Conservation (phyloP, 2,329 filamentous ascomycete species). For the Apiospora koreana region DNA sequence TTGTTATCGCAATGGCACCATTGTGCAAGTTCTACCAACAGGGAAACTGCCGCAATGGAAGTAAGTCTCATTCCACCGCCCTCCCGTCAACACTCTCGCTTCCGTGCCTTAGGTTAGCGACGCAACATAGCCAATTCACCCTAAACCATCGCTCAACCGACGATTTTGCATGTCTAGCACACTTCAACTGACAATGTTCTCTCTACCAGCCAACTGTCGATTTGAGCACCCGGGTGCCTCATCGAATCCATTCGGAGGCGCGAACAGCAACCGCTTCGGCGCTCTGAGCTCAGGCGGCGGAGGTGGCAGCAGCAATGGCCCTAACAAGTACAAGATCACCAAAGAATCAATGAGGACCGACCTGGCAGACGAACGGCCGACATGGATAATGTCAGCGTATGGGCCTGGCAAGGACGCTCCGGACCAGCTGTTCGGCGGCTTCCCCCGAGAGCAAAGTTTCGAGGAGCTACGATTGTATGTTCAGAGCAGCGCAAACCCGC, state of each 20-base stretch:
- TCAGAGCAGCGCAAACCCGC: constrained; percentile 38
- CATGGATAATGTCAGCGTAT: constrained; percentile 87
- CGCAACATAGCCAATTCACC: not conserved
- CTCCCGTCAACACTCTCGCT: not conserved
- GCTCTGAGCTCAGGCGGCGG: constrained; percentile 23
- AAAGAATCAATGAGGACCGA: constrained; percentile 64
- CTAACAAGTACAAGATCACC: constrained; percentile 52
- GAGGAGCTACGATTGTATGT: constrained; percentile 86
- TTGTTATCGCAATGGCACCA: constrained; percentile 33
- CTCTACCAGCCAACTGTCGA: constrained; percentile 49
- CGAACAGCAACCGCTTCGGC: constrained; percentile 34
- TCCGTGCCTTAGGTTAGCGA: not conserved
- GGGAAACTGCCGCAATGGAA: constrained; percentile 66
- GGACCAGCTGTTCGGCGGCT: constrained; percentile 80
- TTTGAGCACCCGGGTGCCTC: constrained; percentile 53
- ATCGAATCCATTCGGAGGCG: constrained; percentile 31
- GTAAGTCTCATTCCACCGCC: constrained; percentile 41
- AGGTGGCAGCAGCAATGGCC: constrained; percentile 15
- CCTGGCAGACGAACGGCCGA: constrained; percentile 69
- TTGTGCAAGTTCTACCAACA: constrained; percentile 67
- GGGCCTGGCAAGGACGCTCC: constrained; percentile 77
- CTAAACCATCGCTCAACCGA: not conserved
- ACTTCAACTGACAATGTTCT: not conserved
- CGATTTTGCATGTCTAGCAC: not conserved
- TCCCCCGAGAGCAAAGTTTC: constrained; percentile 77